Conservation (phyloP, 305 asterid species). For the Striga hermonthica region DNA sequence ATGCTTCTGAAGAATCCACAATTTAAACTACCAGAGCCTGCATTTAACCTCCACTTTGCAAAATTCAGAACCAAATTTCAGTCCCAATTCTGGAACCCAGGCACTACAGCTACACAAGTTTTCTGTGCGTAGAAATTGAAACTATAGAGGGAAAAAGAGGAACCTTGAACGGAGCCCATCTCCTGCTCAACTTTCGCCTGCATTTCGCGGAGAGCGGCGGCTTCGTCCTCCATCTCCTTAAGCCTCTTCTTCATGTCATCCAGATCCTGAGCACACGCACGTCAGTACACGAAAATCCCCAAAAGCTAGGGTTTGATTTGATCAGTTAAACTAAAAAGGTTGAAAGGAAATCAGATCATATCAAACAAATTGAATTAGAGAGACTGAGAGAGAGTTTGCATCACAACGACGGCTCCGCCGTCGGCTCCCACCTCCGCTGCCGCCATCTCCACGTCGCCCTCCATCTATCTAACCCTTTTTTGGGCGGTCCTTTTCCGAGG, state of each 20-base stretch:
- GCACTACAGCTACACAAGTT: not conserved
- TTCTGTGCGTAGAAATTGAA: not conserved
- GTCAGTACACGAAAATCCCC: not conserved
- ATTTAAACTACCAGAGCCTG: too few species aligned
- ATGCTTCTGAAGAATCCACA: too few species aligned
- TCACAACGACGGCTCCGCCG: constrained; percentile 39
- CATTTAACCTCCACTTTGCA: too few species aligned
- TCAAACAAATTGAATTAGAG: not conserved
- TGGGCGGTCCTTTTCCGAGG: not conserved
- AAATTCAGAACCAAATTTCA: too few species aligned
- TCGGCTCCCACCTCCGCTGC: constrained; percentile 51
- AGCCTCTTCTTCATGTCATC: constrained; percentile 66
- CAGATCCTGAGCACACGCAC: constrained; percentile 37
- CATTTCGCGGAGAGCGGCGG: constrained; percentile 73
- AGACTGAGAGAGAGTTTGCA: not conserved
- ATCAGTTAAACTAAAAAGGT: not conserved
- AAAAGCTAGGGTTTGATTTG: constrained; percentile 36
- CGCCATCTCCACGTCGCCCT: constrained; percentile 54
- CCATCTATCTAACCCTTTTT: constrained; percentile 35
- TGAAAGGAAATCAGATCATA: not conserved
- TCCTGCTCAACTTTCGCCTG: constrained; percentile 76
- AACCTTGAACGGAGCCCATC: constrained; percentile 70
- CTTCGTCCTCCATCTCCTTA: constrained; percentile 78
- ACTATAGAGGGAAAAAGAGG: not conserved
- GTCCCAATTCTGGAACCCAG: too few species aligned